Evolutionary conservation across 148 eudicot species (phyloP).

Genomic region (Rhododendron ovatum): DNA sequence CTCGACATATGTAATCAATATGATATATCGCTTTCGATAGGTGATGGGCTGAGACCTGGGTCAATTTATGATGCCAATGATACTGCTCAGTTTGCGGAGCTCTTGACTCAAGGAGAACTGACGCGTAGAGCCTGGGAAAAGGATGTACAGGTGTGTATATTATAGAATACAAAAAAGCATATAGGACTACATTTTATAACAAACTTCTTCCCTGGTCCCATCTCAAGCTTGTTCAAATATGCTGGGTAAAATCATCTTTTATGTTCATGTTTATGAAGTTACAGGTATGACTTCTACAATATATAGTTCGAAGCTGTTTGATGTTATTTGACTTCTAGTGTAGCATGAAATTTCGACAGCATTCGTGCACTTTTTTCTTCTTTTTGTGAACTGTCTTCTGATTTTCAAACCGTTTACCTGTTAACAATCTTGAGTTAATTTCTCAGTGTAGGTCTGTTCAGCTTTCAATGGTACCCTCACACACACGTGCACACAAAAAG

Average conservation of each 20-base stretch:
- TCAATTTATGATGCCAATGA: constrained; percentile 98
- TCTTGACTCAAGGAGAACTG: constrained; percentile 93
- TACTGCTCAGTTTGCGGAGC: constrained; percentile 96
- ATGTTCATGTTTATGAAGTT: neutral
- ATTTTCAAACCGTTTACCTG: neutral
- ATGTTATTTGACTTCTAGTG: neutral
- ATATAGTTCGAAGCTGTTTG: neutral
- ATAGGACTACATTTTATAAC: neutral
- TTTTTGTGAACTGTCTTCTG: neutral
- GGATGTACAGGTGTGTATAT: constrained; percentile 81
- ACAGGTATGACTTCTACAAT: neutral
- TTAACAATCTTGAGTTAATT: neutral
- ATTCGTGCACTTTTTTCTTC: neutral
- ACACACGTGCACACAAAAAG: no score
- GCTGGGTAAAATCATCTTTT: constrained; percentile 2
- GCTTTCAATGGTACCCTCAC: neutral
- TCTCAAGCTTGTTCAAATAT: neutral
- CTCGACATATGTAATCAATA: constrained; percentile 94
- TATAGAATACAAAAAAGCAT: neutral
- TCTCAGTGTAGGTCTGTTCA: neutral
- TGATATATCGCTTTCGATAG: constrained; percentile 86
- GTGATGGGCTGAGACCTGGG: constrained; percentile 97
- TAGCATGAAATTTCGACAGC: neutral
- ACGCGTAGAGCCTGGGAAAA: constrained; percentile 96
- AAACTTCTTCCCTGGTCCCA: neutral